Percentiles rank a stretch among this genome's conserved stretches.
Conservation (phyloP, 2,329 filamentous ascomycete genomes). For the Lachnellula hyalina region DNA sequence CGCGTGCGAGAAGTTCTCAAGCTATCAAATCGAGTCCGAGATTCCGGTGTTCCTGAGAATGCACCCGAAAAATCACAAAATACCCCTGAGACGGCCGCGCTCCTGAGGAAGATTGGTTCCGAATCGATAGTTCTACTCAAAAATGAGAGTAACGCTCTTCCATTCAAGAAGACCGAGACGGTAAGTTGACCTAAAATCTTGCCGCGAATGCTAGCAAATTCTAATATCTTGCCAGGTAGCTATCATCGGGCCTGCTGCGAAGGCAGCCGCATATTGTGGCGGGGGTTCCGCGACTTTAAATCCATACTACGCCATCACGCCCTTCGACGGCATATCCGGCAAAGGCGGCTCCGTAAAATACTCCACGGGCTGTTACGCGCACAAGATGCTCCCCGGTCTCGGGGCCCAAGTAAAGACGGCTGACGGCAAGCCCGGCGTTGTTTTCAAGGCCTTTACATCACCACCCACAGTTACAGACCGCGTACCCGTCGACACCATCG, state of each 20-base stretch:
- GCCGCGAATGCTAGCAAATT: too few relatives aligned
- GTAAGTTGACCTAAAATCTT: conserved; percentile 19
- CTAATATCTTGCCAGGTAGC: conserved; percentile 12
- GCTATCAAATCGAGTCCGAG: conserved; percentile 15
- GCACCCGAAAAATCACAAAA: conserved; percentile 14
- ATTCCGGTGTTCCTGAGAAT: conserved; percentile 11
- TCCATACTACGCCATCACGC: conserved; percentile 63
- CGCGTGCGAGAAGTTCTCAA: conserved; percentile 15
- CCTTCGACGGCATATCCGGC: conserved; percentile 60
- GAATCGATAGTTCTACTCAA: conserved; percentile 60
- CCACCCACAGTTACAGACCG: conserved; percentile 42
- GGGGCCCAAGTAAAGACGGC: conserved; percentile 42
- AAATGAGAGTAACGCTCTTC: conserved; percentile 51
- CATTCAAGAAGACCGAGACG: conserved; percentile 43
- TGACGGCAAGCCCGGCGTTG: conserved; percentile 48
- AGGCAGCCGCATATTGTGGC: conserved; percentile 51
- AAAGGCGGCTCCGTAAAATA: conserved; percentile 44
- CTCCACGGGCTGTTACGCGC: conserved; percentile 55
- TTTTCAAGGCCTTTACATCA: conserved; percentile 58
- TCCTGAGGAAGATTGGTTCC: conserved; percentile 50
- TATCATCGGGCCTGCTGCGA: conserved; percentile 52
- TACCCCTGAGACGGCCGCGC: conserved; percentile 25
- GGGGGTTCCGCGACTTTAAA: conserved; percentile 57
- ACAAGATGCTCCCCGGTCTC: conserved; percentile 56
- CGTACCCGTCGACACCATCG: conserved; percentile 45